Evolutionary conservation across 331 rosid species (phyloP).

Genomic region (Pyrus hybrid): DNA sequence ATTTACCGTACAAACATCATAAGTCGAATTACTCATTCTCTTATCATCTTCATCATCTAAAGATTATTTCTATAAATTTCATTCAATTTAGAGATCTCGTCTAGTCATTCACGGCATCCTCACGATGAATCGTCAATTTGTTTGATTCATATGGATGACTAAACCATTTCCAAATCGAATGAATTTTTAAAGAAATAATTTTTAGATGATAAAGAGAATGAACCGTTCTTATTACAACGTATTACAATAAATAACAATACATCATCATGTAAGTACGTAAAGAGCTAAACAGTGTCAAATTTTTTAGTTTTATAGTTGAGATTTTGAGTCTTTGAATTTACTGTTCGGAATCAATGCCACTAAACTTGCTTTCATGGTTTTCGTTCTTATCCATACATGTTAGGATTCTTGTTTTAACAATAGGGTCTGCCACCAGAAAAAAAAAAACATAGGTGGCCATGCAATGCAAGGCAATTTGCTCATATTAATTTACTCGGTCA

Average conservation of each 20-base stretch:
- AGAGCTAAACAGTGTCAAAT: not conserved
- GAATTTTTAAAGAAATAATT: too few relatives aligned
- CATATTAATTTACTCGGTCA: not conserved
- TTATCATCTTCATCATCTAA: not conserved
- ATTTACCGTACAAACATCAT: not conserved
- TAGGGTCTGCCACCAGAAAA: slow-evolving; percentile 3
- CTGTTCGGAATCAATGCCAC: slow-evolving; percentile 32
- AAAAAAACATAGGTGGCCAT: not conserved
- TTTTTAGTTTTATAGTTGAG: not conserved
- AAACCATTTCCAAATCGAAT: not conserved
- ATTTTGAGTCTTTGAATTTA: slow-evolving; percentile 23
- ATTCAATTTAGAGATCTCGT: not conserved
- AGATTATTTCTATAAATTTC: not conserved
- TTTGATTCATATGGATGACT: not conserved
- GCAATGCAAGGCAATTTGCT: not conserved
- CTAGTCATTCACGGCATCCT: not conserved
- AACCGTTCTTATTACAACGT: not conserved
- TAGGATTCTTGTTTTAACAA: not conserved
- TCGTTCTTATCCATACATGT: slow-evolving; percentile 10
- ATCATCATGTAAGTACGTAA: not conserved
- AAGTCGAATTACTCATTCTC: not conserved
- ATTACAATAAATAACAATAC: too few relatives aligned
- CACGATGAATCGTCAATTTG: not conserved
- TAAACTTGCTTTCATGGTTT: not conserved
- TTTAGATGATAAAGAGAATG: not conserved